phyloP scores from a whole-genome alignment of 805 yeast species.

The Starmerella roubikii region DNA sequence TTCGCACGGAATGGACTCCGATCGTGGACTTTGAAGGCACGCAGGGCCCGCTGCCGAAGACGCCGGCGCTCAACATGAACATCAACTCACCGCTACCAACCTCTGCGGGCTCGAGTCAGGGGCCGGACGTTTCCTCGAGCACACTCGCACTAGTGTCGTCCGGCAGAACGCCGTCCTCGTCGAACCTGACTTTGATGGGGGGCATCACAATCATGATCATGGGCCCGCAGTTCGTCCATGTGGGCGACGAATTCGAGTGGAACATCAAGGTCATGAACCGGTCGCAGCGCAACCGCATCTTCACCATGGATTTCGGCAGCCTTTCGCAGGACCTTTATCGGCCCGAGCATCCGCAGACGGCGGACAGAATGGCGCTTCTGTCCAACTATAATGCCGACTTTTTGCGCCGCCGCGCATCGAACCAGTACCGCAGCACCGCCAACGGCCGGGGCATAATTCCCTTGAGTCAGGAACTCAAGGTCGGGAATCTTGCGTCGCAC shows the following conservation, averaged over 20 bases:
- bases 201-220: constrained; percentile 41
- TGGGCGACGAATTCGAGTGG: constrained; percentile 53
- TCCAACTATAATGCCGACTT: constrained; percentile 9
- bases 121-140: not conserved
- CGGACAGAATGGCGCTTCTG: not conserved
- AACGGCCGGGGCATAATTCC: constrained; percentile 44
- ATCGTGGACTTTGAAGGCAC: constrained; percentile 20
- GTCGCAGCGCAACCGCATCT: constrained; percentile 36
- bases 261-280: constrained; percentile 52
- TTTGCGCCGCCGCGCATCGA: constrained; percentile 8
- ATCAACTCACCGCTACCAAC: constrained; percentile 12
- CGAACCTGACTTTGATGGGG: constrained; percentile 14
- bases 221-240: constrained; percentile 46
- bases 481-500: constrained; percentile 49
- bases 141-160: constrained; percentile 8
- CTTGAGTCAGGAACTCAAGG: constrained; percentile 48
- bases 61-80: constrained; percentile 18
- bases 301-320: constrained; percentile 31
- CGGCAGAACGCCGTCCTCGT: not conserved
- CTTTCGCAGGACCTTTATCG: not conserved
- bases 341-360: not conserved
- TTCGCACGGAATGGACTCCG: constrained; percentile 20
- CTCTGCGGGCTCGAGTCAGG: not conserved
- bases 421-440: constrained; percentile 19
- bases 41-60: constrained; percentile 22